Percentiles rank a stretch among this genome's conserved stretches.
Evolutionary conservation across 106 monocot species (phyloP).

Genomic region (Allium cepa): DNA sequence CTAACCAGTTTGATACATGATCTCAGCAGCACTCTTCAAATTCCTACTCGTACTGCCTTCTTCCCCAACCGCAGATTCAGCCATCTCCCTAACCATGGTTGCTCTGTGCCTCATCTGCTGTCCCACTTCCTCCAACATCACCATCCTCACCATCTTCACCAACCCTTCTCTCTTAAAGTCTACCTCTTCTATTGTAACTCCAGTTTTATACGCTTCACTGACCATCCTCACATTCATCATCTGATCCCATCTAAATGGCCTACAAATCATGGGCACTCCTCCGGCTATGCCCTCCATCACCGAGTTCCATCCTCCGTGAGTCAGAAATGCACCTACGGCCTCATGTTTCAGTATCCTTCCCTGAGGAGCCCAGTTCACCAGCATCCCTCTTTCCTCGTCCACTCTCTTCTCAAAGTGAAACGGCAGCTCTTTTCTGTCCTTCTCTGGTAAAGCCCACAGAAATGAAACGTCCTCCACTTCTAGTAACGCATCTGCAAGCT

Average conservation of each 20-base stretch:
- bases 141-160: too few relatives aligned
- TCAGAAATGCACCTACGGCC: slow-evolving; percentile 56
- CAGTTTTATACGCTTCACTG: slow-evolving; percentile 9
- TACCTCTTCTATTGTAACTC: slow-evolving; percentile 7
- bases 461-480: slow-evolving; percentile 26
- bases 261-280: slow-evolving; percentile 31
- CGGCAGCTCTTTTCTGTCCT: slow-evolving; percentile 2
- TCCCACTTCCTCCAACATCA: too few relatives aligned
- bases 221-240: slow-evolving; percentile 22
- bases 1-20: too few relatives aligned
- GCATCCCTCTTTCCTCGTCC: neutral
- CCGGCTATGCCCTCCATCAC: slow-evolving; percentile 31
- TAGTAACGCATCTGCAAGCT: slow-evolving; percentile 23
- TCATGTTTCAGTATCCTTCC: slow-evolving; percentile 19
- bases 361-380: slow-evolving; percentile 49
- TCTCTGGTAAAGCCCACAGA: slow-evolving; percentile 36
- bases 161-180: too few relatives aligned
- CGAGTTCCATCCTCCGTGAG: slow-evolving; percentile 79
- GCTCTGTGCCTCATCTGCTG: too few relatives aligned
- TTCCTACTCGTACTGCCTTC: too few relatives aligned
- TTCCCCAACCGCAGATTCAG: too few relatives aligned
- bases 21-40: too few relatives aligned
- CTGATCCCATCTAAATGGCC: slow-evolving; percentile 38
- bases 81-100: too few relatives aligned
- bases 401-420: slow-evolving; percentile 19